phyloP scores from a whole-genome alignment of 2,329 filamentous ascomycete species.

The Fusarium virguliforme region DNA sequence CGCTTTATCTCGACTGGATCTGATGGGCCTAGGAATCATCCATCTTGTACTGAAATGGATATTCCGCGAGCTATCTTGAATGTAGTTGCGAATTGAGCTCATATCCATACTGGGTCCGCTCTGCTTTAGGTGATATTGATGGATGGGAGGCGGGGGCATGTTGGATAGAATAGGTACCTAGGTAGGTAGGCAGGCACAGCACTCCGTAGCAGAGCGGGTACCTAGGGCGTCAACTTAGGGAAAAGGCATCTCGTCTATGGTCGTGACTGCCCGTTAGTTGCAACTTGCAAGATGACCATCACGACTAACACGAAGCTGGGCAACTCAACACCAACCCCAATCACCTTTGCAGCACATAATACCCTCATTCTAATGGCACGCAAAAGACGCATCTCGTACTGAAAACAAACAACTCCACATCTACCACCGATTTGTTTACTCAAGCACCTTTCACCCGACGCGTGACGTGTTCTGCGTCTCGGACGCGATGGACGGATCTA shows the following conservation, averaged over 20 bases:
- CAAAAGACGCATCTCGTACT: background rate
- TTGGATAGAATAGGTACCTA: no score
- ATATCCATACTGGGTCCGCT: no score
- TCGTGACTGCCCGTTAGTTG: background rate
- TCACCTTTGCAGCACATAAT: background rate
- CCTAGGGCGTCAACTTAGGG: no score
- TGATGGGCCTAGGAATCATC: background rate
- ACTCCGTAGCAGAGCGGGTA: no score
- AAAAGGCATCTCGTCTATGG: background rate
- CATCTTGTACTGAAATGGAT: no score
- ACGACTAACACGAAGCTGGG: background rate
- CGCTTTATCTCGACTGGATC: background rate
- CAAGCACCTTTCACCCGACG: background rate
- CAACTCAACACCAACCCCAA: background rate
- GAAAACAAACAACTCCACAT: background rate
- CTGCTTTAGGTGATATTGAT: no score
- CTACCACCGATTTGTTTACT: background rate
- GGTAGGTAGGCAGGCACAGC: no score
- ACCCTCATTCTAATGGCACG: background rate
- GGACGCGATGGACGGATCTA: background rate
- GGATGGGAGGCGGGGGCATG: no score
- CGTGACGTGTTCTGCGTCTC: conserved; percentile 4
- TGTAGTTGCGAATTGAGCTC: no score
- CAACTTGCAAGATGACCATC: background rate
- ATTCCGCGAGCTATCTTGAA: background rate